Base-by-base conservation (phyloP, 768 basidiomycete species). In the Mycena galericulata region DNA sequence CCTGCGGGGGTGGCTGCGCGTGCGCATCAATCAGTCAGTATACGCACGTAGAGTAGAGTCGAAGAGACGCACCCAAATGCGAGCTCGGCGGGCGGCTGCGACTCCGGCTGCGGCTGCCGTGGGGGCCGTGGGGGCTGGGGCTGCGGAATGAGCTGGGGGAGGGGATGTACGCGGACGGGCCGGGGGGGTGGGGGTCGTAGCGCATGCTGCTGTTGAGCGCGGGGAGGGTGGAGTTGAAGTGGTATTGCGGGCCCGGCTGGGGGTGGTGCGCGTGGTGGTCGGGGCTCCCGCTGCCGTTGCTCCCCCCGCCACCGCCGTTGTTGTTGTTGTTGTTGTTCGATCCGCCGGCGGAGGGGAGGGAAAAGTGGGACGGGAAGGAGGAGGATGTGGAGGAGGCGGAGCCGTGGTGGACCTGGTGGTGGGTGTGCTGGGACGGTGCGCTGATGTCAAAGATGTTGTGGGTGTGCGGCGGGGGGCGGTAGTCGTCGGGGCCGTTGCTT, bases 171-270 rank as follows among this genome's bases (percentile, higher is more conserved):
- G 75, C 53, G 17, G n/a, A n/a, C 40, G 1, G 76, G 14, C 74
- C n/a, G 66, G 81, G 81, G 2, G 83, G 80, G 60, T 83, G 82
- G 20, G 83, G 84, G 32, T 87, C 85, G 62, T 84, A 89, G 27
- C 86, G 83, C 69, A 89, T 81, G 59, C 82, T 80, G 24, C 86
- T 85, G 74, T 84, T 86, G 65, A 88, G 81, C 1, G 87, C 83
- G 2, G 86, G 85, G 17, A 86, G 77, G 3, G 88, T 83, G 59
- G 84, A 79, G 78, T 85, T 86, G 77, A 87, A 87, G 75, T 83
- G 83, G 57, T 77, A 59, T 50, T 75, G 81, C 53, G 64, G 79
- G 75, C 56, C 36, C 67, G 67, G 74, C 49, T 51, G 47, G 26
- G 64, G 70, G 63, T 69, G 68, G 65, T 67, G 26, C 8, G 17